phyloP scores from a whole-genome alignment of 768 basidiomycete species.

The Serendipita vermifera region DNA sequence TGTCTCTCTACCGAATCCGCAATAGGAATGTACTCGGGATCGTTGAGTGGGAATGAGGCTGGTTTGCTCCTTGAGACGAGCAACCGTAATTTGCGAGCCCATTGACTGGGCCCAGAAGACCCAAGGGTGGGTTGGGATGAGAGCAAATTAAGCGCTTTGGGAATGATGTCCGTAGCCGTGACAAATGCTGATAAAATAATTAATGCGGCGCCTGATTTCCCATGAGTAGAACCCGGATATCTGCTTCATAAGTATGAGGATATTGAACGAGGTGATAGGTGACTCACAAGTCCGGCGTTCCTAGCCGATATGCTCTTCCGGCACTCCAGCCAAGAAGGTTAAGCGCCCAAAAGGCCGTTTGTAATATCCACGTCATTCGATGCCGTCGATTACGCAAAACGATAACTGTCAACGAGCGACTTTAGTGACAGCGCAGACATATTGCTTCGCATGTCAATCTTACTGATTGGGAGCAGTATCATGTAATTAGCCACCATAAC shows the following conservation, averaged over 20 bases:
- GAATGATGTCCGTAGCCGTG: slow-evolving; percentile 42
- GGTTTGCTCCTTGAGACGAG: slow-evolving; percentile 25
- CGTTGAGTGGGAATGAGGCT: slow-evolving; percentile 20
- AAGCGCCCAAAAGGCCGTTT: slow-evolving; percentile 10
- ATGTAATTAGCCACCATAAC: slow-evolving; percentile 76
- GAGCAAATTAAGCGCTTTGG: slow-evolving; percentile 38
- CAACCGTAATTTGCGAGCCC: slow-evolving; percentile 25
- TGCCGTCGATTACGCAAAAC: slow-evolving; percentile 48
- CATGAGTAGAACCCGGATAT: slow-evolving; percentile 41
- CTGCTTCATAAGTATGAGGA: slow-evolving; percentile 15
- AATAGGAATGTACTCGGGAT: too few relatives aligned
- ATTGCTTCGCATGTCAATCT: slow-evolving; percentile 43
- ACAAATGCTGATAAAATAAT: slow-evolving; percentile 35
- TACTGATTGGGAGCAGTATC: slow-evolving; percentile 66
- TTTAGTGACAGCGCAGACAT: slow-evolving; percentile 58
- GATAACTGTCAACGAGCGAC: slow-evolving; percentile 49
- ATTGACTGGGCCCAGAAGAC: too few relatives aligned
- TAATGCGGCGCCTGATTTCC: slow-evolving; percentile 46
- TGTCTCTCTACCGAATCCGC: too few relatives aligned
- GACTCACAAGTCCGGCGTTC: slow-evolving; percentile 28
- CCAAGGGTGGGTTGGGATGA: too few relatives aligned
- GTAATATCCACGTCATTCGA: slow-evolving; percentile 40
- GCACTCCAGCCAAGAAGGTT: not conserved
- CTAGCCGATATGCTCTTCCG: slow-evolving; percentile 38
- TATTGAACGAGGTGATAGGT: not conserved